A percentile compares a stretch with the other conserved stretches of the same genome.
Evolutionary conservation across 2,329 filamentous ascomycete genomes (phyloP).

Genomic region (Fusarium hainanense): DNA sequence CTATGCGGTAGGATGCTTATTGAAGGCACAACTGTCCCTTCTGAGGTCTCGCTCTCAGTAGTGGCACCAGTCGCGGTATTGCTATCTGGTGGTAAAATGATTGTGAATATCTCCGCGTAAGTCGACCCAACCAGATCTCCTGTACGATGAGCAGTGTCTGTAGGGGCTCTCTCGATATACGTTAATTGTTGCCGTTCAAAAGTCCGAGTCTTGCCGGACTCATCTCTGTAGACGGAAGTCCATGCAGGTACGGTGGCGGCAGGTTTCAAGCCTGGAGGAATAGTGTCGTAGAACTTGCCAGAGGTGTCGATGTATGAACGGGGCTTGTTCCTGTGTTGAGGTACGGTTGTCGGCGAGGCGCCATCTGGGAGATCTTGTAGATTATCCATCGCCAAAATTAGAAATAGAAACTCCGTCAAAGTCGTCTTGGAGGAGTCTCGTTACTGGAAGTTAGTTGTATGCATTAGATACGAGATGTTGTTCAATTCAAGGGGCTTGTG

Average conservation of each 20-base stretch:
- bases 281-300: not conserved
- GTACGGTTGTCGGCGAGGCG: accelerated
- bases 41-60: not conserved
- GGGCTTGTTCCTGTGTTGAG: not conserved
- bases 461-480: not conserved
- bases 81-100: not conserved
- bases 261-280: not conserved
- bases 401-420: too few species aligned
- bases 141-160: not conserved
- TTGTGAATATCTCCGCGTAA: not conserved
- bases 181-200: not conserved
- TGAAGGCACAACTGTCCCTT: not conserved
- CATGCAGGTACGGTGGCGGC: not conserved
- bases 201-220: not conserved
- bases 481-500: not conserved
- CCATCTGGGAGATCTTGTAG: accelerated
- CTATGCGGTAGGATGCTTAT: not conserved
- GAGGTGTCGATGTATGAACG: not conserved
- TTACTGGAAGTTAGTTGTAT: not conserved
- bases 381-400: not conserved
- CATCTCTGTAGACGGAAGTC: not conserved
- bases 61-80: accelerated
- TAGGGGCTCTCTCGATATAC: not conserved
- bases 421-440: not conserved
- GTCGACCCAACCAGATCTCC: not conserved